phyloP scores from a whole-genome alignment of 2,329 filamentous ascomycete species.

The Phaeosphaeriaceae sp. region DNA sequence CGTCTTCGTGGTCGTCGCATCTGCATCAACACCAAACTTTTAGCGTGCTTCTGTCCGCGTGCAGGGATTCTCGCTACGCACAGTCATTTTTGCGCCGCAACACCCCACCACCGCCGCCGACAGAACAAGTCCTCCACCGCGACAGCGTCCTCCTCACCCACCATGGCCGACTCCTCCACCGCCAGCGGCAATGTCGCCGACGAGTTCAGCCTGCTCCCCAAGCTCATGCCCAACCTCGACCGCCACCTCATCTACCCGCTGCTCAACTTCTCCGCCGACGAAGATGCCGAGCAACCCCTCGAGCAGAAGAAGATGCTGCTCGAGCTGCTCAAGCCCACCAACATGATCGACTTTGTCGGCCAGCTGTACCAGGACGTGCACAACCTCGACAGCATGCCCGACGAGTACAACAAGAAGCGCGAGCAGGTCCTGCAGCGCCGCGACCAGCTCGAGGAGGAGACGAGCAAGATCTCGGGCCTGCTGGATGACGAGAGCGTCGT shows the following conservation, averaged over 20 bases:
- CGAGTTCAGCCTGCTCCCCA: constrained; percentile 82
- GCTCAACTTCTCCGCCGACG: constrained; percentile 86
- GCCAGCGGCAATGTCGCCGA: constrained; percentile 63
- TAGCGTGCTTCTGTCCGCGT: constrained; percentile 35
- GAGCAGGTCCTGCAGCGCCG: constrained; percentile 85
- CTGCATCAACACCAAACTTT: constrained; percentile 42
- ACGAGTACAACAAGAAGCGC: constrained; percentile 87
- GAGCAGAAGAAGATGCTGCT: constrained; percentile 88
- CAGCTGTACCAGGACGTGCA: constrained; percentile 90
- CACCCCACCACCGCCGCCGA: constrained; percentile 20
- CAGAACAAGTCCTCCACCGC: constrained; percentile 14
- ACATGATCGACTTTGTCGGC: constrained; percentile 98
- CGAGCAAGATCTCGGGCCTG: constrained; percentile 85
- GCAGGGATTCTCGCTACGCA: constrained; percentile 44
- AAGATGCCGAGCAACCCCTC: constrained; percentile 76
- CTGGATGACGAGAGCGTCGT: constrained; percentile 89
- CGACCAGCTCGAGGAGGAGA: constrained; percentile 85
- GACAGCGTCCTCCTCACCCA: constrained; percentile 28
- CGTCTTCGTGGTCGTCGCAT: constrained; percentile 2
- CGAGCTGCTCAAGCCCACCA: constrained; percentile 92
- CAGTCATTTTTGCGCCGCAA: constrained; percentile 42
- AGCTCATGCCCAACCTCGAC: constrained; percentile 90
- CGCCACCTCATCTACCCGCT: constrained; percentile 96
- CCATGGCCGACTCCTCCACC: constrained; percentile 48
- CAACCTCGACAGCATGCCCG: constrained; percentile 76